These are phyloP conservation scores for Smallanthus sonchifolius DNA, from an alignment of 129 eudicot species.

Conservation along the genomic window DNA sequence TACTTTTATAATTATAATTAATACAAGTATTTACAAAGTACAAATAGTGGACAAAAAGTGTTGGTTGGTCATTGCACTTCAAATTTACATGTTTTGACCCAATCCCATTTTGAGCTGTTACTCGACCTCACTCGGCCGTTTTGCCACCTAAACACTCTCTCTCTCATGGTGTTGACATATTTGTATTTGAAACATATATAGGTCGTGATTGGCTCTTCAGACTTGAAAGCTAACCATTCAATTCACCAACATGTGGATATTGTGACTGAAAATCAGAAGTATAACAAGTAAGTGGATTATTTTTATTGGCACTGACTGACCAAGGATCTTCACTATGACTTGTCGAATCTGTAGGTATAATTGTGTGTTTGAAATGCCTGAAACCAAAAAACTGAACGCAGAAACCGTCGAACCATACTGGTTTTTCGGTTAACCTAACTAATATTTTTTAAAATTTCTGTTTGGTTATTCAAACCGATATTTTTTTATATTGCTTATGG, in stretches of 20 bases:
- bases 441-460: background rate
- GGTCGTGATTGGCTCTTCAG: constrained; percentile 91
- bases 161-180: background rate
- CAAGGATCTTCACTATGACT: background rate
- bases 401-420: background rate
- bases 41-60: background rate
- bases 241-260: constrained; percentile 93
- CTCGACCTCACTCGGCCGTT: background rate
- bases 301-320: background rate
- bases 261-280: constrained; percentile 86
- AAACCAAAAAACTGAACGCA: background rate
- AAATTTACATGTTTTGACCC: background rate
- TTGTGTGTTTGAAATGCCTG: background rate
- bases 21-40: background rate
- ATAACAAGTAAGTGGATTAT: constrained; percentile 53
- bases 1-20: background rate
- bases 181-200: constrained; percentile 21
- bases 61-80: background rate
- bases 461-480: background rate
- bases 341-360: background rate
- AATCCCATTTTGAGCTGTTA: background rate
- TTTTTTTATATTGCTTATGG: background rate
- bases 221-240: constrained; percentile 96
- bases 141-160: background rate
- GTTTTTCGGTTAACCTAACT: background rate